These are phyloP conservation scores for Dendrothele bispora DNA, from an alignment of 768 basidiomycete species.

Conservation along the genomic window DNA sequence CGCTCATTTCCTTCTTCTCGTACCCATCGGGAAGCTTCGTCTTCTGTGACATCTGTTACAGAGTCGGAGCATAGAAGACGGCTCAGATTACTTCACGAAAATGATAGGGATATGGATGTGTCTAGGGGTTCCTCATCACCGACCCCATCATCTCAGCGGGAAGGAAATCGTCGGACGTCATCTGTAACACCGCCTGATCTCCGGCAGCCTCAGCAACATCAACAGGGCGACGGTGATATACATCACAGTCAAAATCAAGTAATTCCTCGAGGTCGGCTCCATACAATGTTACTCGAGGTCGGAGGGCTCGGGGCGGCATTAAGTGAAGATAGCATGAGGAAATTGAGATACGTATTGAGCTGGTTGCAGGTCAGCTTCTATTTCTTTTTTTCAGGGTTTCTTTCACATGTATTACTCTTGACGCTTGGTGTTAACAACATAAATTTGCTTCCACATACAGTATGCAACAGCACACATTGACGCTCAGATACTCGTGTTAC, in stretches of 20 bases:
- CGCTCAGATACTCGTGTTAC: slow-evolving; percentile 79
- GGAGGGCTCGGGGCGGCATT: slow-evolving; percentile 78
- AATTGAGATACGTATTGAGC: slow-evolving; percentile 81
- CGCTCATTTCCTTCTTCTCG: no score
- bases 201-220: not conserved
- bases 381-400: not conserved
- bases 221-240: not conserved
- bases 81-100: no score
- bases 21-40: no score
- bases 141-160: no score
- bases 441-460: slow-evolving; percentile 37
- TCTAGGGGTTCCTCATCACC: no score
- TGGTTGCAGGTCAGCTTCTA: slow-evolving; percentile 75
- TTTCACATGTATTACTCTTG: slow-evolving; percentile 1
- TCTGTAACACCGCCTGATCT: no score
- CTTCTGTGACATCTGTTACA: no score
- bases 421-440: slow-evolving; percentile 1
- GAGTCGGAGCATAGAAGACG: no score
- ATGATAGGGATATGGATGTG: no score
- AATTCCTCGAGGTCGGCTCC: slow-evolving; percentile 79
- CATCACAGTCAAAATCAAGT: slow-evolving; percentile 50
- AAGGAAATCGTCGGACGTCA: no score
- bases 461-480: slow-evolving; percentile 89
- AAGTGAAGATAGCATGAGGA: slow-evolving; percentile 88
- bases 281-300: slow-evolving; percentile 80